Evolutionary conservation across 768 basidiomycete species (phyloP), one percentile per base, ranked within the genome.

Genomic region (Strobilomyces confusus): DNA sequence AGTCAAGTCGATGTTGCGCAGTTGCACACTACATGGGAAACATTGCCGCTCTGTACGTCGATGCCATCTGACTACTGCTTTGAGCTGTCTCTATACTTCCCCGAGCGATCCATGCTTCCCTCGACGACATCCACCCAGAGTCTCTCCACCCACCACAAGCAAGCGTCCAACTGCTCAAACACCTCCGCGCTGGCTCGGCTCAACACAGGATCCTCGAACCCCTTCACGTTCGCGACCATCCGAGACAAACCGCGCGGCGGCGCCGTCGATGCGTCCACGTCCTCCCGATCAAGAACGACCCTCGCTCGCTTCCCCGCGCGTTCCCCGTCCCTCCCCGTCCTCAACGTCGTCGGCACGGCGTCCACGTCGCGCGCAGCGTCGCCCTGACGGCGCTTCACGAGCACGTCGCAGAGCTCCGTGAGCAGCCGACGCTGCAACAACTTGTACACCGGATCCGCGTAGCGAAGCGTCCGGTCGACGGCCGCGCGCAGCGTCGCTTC

Each of bases 171-270:
- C 63, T 72, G 76, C 41, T 49, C 58, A 49, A 78, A 65, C 20
- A 73, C 73, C 13, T 80, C 77, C 15, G 61, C 58, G 9, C 79
- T 66, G 0, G 74, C 81, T 13, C 61, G 56, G n/a, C 59, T 70
- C 46, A 90, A 70, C 1, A 83, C 71, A 25, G 75, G 75, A 58
- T 86, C 86, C 52, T 89, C 85, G 59, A 88, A 89, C 1, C 87
- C 87, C 61, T 83, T 84, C 38, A 86, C 72, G 11, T 63, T 60
- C 7, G 69, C 15, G 20, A 30, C 29, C 2, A 51, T 33, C 23
- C 29, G 42, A 17, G 51, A 48, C 14, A 49, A 52, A 48, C 45
- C 46, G 20, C 46, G 52, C 1, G 26, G 20, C 25, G 44, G 29
- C 9, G 36, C 20, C 52, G 48, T 48, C 23, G 22, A 50, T 37